These are phyloP conservation scores for Syzygium oleosum DNA, from an alignment of 345 rosid genomes.

Conservation along the genomic window DNA sequence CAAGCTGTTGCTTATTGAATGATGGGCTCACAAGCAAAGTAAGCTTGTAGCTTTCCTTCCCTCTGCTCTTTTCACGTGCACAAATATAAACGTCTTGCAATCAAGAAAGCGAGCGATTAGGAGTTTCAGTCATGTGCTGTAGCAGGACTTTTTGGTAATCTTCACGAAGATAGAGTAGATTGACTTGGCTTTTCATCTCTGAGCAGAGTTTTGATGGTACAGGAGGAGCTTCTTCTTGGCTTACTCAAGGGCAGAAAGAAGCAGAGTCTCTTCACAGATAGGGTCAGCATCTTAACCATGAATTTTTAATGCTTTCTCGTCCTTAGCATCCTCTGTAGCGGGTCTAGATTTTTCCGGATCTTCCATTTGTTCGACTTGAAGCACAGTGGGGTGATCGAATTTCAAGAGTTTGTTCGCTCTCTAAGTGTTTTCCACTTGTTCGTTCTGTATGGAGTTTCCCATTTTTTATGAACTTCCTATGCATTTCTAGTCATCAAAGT, in stretches of 20 bases:
- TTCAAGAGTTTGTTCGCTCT: conserved; percentile 63
- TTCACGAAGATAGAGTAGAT: neutral
- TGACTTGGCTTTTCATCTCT: neutral
- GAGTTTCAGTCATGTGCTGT: neutral
- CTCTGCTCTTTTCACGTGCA: neutral
- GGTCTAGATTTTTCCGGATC: conserved; percentile 16
- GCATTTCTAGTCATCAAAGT: neutral
- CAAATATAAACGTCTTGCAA: neutral
- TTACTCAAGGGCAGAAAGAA: conserved; percentile 47
- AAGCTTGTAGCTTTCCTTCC: neutral
- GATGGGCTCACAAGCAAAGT: conserved; percentile 66
- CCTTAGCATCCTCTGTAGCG: neutral
- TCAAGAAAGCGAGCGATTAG: neutral
- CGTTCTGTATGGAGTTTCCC: conserved; percentile 31
- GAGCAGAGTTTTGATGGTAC: neutral
- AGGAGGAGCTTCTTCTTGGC: conserved; percentile 73
- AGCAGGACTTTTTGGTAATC: neutral
- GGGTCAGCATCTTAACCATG: conserved; percentile 12
- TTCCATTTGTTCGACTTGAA: conserved; percentile 62
- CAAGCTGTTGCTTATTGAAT: conserved; percentile 44
- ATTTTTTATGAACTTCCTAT: neutral
- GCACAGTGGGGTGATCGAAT: conserved; percentile 50
- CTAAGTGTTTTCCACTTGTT: conserved; percentile 62
- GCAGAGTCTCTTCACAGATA: conserved; percentile 35
- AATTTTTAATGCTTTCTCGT: neutral